Percentiles rank a stretch among this genome's conserved stretches.
Evolutionary conservation across 2,329 filamentous ascomycete species (phyloP).

Genomic region (Beauveria australis): DNA sequence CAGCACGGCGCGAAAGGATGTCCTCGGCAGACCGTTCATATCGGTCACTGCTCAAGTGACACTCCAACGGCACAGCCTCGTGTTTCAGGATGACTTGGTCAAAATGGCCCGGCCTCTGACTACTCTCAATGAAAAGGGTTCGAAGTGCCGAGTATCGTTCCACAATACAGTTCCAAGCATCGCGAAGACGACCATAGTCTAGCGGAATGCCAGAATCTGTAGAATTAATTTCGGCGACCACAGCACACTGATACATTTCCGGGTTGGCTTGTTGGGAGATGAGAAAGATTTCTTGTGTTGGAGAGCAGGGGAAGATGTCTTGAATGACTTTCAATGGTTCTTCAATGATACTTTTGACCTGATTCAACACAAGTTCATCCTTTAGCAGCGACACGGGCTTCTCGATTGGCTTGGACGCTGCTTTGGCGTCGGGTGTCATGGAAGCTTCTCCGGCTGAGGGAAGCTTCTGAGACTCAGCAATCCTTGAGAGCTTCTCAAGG

Average conservation of each 20-base stretch:
- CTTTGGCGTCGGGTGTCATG: neutral
- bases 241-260: neutral
- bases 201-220: neutral
- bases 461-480: neutral
- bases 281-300: neutral
- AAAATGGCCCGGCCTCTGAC: constrained; percentile 2
- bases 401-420: neutral
- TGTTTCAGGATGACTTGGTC: constrained; percentile 5
- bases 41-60: neutral
- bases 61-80: neutral
- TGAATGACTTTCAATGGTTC: neutral
- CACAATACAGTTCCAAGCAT: neutral
- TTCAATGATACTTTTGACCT: neutral
- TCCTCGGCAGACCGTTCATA: neutral
- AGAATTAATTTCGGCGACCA: neutral
- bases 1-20: neutral
- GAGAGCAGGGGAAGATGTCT: neutral
- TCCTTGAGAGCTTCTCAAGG: neutral
- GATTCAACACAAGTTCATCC: neutral
- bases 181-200: neutral
- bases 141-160: constrained; percentile 3
- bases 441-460: neutral
- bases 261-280: neutral
- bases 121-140: constrained; percentile 8
- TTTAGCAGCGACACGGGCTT: neutral